phyloP scores from a whole-genome alignment of 116 monocot species.

The Phalaenopsis hybrid region DNA sequence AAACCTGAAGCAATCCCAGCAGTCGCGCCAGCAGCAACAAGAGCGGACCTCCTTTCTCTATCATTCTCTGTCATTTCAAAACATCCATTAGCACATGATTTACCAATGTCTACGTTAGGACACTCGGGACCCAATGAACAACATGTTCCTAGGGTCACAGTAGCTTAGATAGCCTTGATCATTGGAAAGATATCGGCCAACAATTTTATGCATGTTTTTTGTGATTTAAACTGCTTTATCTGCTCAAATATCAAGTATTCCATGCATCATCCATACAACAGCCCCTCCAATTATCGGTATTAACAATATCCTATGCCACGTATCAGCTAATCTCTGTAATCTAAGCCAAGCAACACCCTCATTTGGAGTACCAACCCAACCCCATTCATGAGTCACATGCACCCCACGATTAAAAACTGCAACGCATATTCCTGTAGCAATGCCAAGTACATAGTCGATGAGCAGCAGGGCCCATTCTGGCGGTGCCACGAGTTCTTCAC shows the following conservation, averaged over 20 bases:
- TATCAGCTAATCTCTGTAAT: slow-evolving; percentile 79
- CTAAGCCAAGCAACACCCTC: slow-evolving; percentile 97
- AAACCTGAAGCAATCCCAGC: slow-evolving; percentile 99
- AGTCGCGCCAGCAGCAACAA: slow-evolving; percentile 96
- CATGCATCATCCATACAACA: slow-evolving; percentile 99
- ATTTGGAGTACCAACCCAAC: slow-evolving; percentile 96
- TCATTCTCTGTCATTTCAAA: slow-evolving; percentile 97
- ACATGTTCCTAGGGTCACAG: slow-evolving; percentile 87
- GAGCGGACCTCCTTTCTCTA: slow-evolving; percentile 88
- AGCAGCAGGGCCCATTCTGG: no score
- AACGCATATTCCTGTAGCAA: no score
- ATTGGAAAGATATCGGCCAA: slow-evolving; percentile 78
- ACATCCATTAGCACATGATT: slow-evolving; percentile 95
- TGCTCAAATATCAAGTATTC: slow-evolving; percentile 89
- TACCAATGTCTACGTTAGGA: slow-evolving; percentile 98
- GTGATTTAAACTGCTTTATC: slow-evolving; percentile 72
- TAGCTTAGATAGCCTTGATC: slow-evolving; percentile 92
- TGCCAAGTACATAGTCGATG: no score
- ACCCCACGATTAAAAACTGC: no score
- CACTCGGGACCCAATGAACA: slow-evolving; percentile 97
- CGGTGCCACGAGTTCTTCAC: no score
- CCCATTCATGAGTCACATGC: slow-evolving; percentile 88
- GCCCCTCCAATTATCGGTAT: slow-evolving; percentile 95
- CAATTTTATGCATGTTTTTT: slow-evolving; percentile 51
- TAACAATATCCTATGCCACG: slow-evolving; percentile 93